Base-by-base conservation (phyloP, 768 basidiomycete genomes). In the Ephemerocybe angulata region DNA sequence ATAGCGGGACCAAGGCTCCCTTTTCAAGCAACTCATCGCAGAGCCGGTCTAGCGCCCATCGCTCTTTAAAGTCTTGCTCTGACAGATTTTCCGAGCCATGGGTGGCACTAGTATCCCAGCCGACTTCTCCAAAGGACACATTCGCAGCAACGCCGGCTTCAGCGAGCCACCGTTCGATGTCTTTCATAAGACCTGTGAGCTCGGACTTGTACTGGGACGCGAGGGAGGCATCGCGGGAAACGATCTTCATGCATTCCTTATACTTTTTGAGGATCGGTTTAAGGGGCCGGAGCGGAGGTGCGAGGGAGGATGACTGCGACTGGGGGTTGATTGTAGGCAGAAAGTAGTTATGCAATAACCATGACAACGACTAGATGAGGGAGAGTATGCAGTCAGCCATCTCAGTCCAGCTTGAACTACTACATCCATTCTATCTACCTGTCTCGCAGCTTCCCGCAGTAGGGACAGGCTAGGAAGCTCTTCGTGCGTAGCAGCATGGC, bases 401-500 rank as follows among this genome's bases (percentile, higher is more conserved):
- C 2, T 13, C 21, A 35, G 59, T 50, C n/a, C 25, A 28, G 7
- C 25, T 30, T 30, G 27, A 48, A 19, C 46, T 24, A 13, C 5
- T 48, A 30, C 46, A 12, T 35, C 33, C 33, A 35, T 10, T 8
- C 33, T 10, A 19, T 22, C 13, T 56, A 77, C 93, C 80, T 95
- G 87, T 53, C 78, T 75, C 29, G 86, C 82, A 0, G 86, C 93
- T 55, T 90, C 84, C 52, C 88, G 80, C 17, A 97, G 76, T 4
- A 94, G 69, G 51, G 86, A 84, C 10, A 98, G 74, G 59, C 87
- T 87, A 0, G 96, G 97, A 12, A 98, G 72, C 57, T 96, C 92
- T 64, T 98, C 96, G 63, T 98, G 97, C 1, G 97, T 99, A 12
- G 92, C 91, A 25, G 93, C 91, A 72, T 98, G 97, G 37, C 97